A percentile compares a stretch with the other conserved stretches of the same genome.
These are phyloP conservation scores for Nematodospora valgi DNA, from an alignment of 805 yeast species.

Conservation along the genomic window DNA sequence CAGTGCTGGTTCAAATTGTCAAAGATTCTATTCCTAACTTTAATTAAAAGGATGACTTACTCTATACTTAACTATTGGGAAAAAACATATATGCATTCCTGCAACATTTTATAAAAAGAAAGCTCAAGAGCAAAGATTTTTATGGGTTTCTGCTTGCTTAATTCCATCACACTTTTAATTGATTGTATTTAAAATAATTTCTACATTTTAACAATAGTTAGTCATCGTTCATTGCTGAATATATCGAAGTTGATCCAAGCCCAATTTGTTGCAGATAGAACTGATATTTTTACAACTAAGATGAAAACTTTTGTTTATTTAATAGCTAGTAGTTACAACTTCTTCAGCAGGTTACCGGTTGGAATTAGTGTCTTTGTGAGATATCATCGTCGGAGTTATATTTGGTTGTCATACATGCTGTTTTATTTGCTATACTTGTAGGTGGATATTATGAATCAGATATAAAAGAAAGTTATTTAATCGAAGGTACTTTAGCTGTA, in stretches of 20 bases:
- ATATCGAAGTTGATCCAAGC: conserved; percentile 17
- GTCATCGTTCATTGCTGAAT: conserved; percentile 6
- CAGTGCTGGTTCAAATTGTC: conserved; percentile 40
- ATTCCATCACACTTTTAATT: conserved; percentile 37
- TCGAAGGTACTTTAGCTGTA: conserved; percentile 26
- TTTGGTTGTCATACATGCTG: conserved; percentile 26
- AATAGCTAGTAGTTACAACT: conserved; percentile 55
- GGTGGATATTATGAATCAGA: neutral
- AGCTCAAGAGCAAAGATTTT: conserved; percentile 13
- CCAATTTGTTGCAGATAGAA: conserved; percentile 45
- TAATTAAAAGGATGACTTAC: conserved; percentile 27
- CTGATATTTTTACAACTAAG: conserved; percentile 46
- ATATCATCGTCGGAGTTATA: conserved; percentile 22
- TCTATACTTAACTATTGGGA: conserved; percentile 17
- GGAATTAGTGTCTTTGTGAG: conserved; percentile 29
- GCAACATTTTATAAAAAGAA: conserved; percentile 35
- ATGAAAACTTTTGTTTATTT: conserved; percentile 50
- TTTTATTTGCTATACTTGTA: conserved; percentile 13
- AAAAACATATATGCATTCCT: conserved; percentile 24
- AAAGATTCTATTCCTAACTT: conserved; percentile 34
- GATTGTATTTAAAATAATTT: conserved; percentile 20
- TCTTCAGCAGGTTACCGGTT: conserved; percentile 34
- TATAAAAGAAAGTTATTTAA: conserved; percentile 12
- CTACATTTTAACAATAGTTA: conserved; percentile 14
- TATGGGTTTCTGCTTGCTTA: conserved; percentile 9